Evolutionary conservation across 2,329 filamentous ascomycete genomes (phyloP).

Genomic region (Paramyrothecium sp.): DNA sequence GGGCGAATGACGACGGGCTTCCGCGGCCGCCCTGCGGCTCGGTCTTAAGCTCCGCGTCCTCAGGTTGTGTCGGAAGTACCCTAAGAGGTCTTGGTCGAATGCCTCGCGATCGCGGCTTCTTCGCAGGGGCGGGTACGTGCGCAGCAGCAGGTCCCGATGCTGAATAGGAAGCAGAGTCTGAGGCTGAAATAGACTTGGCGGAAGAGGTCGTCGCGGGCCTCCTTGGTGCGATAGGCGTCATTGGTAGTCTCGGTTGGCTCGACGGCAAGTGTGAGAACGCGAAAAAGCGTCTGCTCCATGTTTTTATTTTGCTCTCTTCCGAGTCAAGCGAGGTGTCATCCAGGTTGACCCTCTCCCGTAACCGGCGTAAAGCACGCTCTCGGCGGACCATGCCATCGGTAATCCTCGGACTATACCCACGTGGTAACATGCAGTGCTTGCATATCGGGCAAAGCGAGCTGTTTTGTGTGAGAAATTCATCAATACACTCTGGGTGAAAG

Average conservation of each 20-base stretch:
- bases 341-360: constrained; percentile 52
- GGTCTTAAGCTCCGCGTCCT: constrained; percentile 27
- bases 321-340: constrained; percentile 34
- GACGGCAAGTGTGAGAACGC: constrained; percentile 5
- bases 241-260: constrained; percentile 17
- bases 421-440: constrained; percentile 77
- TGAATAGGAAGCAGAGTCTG: constrained; percentile 4
- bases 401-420: constrained; percentile 64
- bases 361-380: constrained; percentile 65
- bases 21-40: constrained; percentile 28
- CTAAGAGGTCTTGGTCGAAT: constrained; percentile 25
- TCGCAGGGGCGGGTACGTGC: constrained; percentile 12
- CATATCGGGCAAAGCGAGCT: constrained; percentile 91
- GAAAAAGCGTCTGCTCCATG: constrained; percentile 35
- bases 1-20: constrained; percentile 42
- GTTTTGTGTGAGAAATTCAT: constrained; percentile 73
- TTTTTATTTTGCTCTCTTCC: constrained; percentile 30
- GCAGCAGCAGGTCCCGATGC: constrained; percentile 11
- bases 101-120: constrained; percentile 21
- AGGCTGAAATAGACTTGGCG: background rate
- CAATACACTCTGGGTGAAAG: constrained; percentile 90
- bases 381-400: constrained; percentile 86
- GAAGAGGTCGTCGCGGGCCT: background rate
- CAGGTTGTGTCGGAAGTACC: constrained; percentile 36
- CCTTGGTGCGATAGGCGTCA: constrained; percentile 14